phyloP scores from a whole-genome alignment of 108 stramenopile genomes.

The Cyclostephanos invisitatus region DNA sequence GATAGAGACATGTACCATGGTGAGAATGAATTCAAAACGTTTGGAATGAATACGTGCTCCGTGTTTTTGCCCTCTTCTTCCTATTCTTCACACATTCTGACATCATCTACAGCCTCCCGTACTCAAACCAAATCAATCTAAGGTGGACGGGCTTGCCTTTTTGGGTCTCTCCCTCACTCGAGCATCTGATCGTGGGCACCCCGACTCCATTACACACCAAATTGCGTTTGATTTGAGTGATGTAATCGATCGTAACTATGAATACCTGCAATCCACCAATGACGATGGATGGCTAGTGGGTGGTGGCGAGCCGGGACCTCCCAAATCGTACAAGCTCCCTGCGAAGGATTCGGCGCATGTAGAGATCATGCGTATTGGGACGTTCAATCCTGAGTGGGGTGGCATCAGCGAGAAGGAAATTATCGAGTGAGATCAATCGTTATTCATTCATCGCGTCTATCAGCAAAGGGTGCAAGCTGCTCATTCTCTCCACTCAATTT shows the following conservation, averaged over 20 bases:
- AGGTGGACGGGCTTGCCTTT: slow-evolving; percentile 88
- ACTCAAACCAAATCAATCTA: slow-evolving; percentile 71
- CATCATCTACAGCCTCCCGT: slow-evolving; percentile 69
- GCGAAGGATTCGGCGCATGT: slow-evolving; percentile 86
- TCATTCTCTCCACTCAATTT: neutral
- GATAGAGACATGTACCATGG: too few relatives aligned
- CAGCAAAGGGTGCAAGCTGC: neutral
- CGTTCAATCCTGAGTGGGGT: slow-evolving; percentile 81
- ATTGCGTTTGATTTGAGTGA: slow-evolving; percentile 80
- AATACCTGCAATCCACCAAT: slow-evolving; percentile 74
- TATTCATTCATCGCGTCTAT: neutral
- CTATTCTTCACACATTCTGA: neutral
- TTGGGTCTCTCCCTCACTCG: slow-evolving; percentile 79
- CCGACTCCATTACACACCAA: slow-evolving; percentile 79
- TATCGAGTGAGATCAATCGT: slow-evolving; percentile 51
- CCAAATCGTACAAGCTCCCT: slow-evolving; percentile 76
- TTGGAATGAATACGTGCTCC: too few relatives aligned
- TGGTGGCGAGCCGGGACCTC: slow-evolving; percentile 86
- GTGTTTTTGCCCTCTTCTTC: too few relatives aligned
- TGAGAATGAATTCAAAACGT: too few relatives aligned
- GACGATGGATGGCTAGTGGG: slow-evolving; percentile 93
- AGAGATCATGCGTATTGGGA: slow-evolving; percentile 88
- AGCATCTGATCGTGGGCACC: slow-evolving; percentile 63
- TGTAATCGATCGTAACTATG: slow-evolving; percentile 68
- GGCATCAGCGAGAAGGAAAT: slow-evolving; percentile 70